These are phyloP conservation scores for Aaosphaeria pasadenensis DNA, from an alignment of 2,329 filamentous ascomycete genomes.

Conservation along the genomic window DNA sequence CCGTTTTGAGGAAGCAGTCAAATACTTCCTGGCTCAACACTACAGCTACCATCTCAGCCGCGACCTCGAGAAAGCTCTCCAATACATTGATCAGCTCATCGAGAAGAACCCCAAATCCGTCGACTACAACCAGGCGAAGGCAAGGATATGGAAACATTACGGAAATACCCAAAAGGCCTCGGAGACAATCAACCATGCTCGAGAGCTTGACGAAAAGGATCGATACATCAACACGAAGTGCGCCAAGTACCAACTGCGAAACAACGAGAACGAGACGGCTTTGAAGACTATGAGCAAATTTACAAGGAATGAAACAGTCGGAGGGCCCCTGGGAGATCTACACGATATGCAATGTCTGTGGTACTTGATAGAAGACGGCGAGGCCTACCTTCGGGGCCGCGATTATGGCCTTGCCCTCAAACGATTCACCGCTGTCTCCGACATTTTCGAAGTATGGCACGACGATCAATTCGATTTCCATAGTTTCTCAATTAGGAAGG, in stretches of 20 bases:
- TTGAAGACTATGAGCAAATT: constrained; percentile 90
- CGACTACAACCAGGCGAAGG: constrained; percentile 93
- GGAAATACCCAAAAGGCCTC: constrained; percentile 78
- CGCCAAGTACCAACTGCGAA: constrained; percentile 92
- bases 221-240: constrained; percentile 98
- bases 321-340: constrained; percentile 84
- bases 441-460: constrained; percentile 96
- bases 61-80: constrained; percentile 74
- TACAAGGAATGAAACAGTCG: constrained; percentile 83
- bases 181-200: constrained; percentile 83
- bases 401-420: constrained; percentile 86
- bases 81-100: constrained; percentile 81
- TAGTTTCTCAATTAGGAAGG: constrained; percentile 93
- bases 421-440: constrained; percentile 81
- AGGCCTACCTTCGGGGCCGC: constrained; percentile 78
- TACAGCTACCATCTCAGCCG: constrained; percentile 91
- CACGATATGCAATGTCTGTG: constrained; percentile 98
- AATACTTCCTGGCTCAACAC: constrained; percentile 95
- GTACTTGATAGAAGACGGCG: constrained; percentile 93
- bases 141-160: constrained; percentile 87
- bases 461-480: constrained; percentile 99
- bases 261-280: constrained; percentile 83
- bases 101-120: constrained; percentile 75
- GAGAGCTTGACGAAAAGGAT: constrained; percentile 82
- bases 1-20: constrained; percentile 70